These are phyloP conservation scores for Periconia macrospinosa DNA, from an alignment of 2,329 filamentous ascomycete genomes.

Conservation along the genomic window DNA sequence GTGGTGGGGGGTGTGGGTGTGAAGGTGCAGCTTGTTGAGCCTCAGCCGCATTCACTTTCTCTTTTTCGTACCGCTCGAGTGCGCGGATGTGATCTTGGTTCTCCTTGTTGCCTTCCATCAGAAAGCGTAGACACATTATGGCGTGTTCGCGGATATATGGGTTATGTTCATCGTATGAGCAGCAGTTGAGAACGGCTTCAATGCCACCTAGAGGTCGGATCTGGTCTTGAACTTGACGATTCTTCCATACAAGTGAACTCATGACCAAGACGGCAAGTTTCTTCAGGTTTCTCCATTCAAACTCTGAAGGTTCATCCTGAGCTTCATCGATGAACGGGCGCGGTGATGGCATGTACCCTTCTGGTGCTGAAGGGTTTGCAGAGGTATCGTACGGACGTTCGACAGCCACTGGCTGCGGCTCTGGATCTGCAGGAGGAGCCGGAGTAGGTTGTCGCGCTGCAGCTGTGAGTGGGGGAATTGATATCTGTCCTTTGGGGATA, in stretches of 20 bases:
- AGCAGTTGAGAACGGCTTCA: conserved; percentile 85
- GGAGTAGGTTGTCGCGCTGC: conserved; percentile 33
- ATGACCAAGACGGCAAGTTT: conserved; percentile 90
- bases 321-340: conserved; percentile 52
- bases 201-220: conserved; percentile 84
- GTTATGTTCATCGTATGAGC: conserved; percentile 88
- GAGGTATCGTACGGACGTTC: conserved; percentile 66
- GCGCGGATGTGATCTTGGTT: conserved; percentile 72
- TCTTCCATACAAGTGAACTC: conserved; percentile 85
- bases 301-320: conserved; percentile 64
- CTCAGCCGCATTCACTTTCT: conserved; percentile 15
- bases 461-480: conserved; percentile 61
- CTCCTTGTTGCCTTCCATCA: conserved; percentile 73
- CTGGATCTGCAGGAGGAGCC: conserved; percentile 27
- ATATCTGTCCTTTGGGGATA: conserved; percentile 66
- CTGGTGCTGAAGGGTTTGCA: conserved; percentile 46
- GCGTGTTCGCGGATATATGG: conserved; percentile 87
- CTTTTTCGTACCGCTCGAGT: conserved; percentile 47
- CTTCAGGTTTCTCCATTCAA: conserved; percentile 82
- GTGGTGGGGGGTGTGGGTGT: not conserved
- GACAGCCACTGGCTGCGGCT: conserved; percentile 50
- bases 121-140: conserved; percentile 54
- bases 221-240: conserved; percentile 81
- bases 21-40: conserved; percentile 6
- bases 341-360: conserved; percentile 47